Evolutionary conservation across 1,284 basidiomycete genomes (phyloP).

Genomic region (Wallemia ichthyophaga): DNA sequence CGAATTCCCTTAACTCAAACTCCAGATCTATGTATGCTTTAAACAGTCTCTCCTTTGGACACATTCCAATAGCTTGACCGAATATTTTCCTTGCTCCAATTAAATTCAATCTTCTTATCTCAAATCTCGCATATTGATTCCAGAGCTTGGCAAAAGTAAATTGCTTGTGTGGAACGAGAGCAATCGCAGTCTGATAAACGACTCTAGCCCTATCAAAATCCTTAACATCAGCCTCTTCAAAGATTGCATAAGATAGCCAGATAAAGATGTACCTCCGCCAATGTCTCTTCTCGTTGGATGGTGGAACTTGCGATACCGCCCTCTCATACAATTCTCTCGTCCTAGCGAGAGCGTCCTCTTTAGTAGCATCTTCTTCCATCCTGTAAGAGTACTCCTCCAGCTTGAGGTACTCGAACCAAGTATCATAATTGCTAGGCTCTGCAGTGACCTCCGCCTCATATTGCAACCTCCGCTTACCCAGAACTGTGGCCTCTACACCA

Average conservation of each 20-base stretch:
- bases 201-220: conserved; percentile 60
- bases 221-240: conserved; percentile 86
- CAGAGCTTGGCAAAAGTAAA: conserved; percentile 96
- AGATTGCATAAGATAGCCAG: conserved; percentile 85
- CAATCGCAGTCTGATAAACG: conserved; percentile 68
- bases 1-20: conserved; percentile 59
- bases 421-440: conserved; percentile 77
- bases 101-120: conserved; percentile 57
- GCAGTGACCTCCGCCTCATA: conserved; percentile 80
- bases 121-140: conserved; percentile 71
- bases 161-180: conserved; percentile 69
- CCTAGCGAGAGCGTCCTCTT: conserved; percentile 27
- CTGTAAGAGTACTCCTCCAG: conserved; percentile 66
- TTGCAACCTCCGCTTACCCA: conserved; percentile 84
- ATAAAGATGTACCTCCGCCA: conserved; percentile 93
- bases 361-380: conserved; percentile 38
- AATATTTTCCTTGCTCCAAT: conserved; percentile 61
- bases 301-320: conserved; percentile 83
- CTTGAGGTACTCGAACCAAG: conserved; percentile 89
- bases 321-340: conserved; percentile 86
- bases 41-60: conserved; percentile 76
- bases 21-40: conserved; percentile 83
- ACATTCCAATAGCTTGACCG: conserved; percentile 75
- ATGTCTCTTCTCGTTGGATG: conserved; percentile 55
- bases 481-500: conserved; percentile 70